A percentile compares a stretch with the other conserved stretches of the same genome.
phyloP scores from a whole-genome alignment of 2,329 filamentous ascomycete genomes.

The Colletotrichum noveboracense region DNA sequence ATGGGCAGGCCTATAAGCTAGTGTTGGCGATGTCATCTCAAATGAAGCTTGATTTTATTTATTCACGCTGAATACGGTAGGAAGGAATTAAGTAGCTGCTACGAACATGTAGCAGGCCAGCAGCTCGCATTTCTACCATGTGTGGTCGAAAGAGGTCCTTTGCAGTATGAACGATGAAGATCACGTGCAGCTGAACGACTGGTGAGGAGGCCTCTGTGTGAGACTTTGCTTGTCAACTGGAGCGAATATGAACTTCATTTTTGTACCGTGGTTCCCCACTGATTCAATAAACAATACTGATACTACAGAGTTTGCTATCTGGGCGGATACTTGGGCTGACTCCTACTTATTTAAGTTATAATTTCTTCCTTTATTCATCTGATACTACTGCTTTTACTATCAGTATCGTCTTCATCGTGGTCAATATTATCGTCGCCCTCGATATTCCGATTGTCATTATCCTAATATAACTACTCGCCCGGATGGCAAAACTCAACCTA shows the following conservation, averaged over 20 bases:
- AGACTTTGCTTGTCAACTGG: not conserved
- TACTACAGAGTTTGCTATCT: not conserved
- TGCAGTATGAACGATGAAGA: not conserved
- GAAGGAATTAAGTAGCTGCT: not conserved
- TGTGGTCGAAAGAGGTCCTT: not conserved
- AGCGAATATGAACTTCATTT: not conserved
- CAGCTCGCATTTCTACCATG: not conserved
- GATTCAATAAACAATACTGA: not conserved
- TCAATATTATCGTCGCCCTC: no score
- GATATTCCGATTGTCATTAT: no score
- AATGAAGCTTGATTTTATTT: no score
- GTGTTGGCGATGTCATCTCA: not conserved
- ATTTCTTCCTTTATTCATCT: no score
- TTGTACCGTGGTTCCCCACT: not conserved
- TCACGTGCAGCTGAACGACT: not conserved
- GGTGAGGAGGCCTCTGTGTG: not conserved
- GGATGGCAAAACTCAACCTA: not conserved
- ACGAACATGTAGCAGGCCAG: not conserved
- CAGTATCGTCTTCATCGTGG: no score
- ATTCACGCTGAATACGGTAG: accelerated
- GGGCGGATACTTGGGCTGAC: no score
- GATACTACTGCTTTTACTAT: no score
- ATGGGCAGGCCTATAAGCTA: not conserved
- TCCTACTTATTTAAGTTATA: no score
- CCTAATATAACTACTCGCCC: not conserved